Conservation (phyloP, 768 basidiomycete species). For the Tricholoma matsutake region DNA sequence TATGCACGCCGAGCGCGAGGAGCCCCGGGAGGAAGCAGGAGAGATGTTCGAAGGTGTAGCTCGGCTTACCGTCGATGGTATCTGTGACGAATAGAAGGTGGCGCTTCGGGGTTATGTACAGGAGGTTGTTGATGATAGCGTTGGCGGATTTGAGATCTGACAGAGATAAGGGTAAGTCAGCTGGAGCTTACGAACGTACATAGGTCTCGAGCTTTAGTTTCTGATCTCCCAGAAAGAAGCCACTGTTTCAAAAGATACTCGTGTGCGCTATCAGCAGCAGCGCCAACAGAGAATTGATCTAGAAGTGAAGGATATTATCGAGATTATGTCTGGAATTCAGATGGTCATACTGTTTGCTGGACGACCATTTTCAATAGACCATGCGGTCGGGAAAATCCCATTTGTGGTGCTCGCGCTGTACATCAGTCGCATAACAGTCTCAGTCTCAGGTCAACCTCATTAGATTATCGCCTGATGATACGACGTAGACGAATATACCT, state of each 20-base stretch:
- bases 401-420: conserved; percentile 40
- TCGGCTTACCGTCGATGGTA: conserved; percentile 29
- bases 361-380: conserved; percentile 43
- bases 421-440: conserved; percentile 46
- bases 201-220: conserved; percentile 49
- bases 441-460: conserved; percentile 34
- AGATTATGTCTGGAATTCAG: background rate
- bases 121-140: conserved; percentile 48
- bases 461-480: background rate
- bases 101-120: conserved; percentile 52
- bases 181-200: conserved; percentile 43
- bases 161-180: conserved; percentile 12
- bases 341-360: conserved; percentile 41
- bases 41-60: conserved; percentile 55
- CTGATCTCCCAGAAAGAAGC: conserved; percentile 52
- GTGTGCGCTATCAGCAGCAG: conserved; percentile 61
- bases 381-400: conserved; percentile 55
- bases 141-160: conserved; percentile 49
- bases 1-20: conserved; percentile 54
- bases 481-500: conserved; percentile 20
- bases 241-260: conserved; percentile 73
- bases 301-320: conserved; percentile 12
- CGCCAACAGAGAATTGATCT: conserved; percentile 51
- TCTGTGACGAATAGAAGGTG: conserved; percentile 58
- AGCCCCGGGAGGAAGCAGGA: conserved; percentile 65